Evolutionary conservation across 176 grass and related monocot species (phyloP).

Genomic region (Leersia perrieri): DNA sequence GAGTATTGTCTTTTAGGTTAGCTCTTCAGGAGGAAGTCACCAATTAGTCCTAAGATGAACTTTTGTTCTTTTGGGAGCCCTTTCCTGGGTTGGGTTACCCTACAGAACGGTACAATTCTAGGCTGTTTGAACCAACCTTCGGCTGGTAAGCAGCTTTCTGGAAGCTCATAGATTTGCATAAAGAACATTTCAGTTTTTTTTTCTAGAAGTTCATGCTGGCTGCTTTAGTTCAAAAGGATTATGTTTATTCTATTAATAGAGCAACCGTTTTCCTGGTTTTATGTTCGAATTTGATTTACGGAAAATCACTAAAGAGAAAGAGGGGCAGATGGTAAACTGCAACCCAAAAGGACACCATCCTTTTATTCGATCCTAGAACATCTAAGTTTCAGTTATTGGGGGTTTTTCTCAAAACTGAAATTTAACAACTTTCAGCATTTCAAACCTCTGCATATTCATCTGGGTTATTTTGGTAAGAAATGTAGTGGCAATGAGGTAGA

Average conservation of each 20-base stretch:
- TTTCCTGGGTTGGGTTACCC: slow-evolving; percentile 34
- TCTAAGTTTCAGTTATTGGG: not conserved
- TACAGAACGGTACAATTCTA: slow-evolving; percentile 30
- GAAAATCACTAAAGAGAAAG: not conserved
- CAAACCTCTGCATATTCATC: not conserved
- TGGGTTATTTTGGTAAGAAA: not conserved
- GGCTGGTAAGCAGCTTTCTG: not conserved
- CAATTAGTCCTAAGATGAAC: not conserved
- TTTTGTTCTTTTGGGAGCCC: not conserved
- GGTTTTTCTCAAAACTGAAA: not conserved
- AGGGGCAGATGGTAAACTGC: too few relatives aligned
- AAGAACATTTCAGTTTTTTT: not conserved
- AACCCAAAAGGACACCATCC: not conserved
- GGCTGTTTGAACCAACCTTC: slow-evolving; percentile 12
- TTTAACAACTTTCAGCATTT: not conserved
- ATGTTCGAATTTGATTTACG: not conserved
- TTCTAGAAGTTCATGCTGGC: not conserved
- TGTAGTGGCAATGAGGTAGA: not conserved
- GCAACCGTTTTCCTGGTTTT: not conserved
- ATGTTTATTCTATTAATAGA: not conserved
- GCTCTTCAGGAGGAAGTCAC: slow-evolving; percentile 14
- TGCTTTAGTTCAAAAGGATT: not conserved
- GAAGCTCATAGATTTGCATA: slow-evolving; percentile 22
- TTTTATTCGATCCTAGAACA: not conserved
- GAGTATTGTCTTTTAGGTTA: not conserved